Percentiles rank a stretch among this genome's conserved stretches.
These are phyloP conservation scores for Colletotrichum melonis DNA, from an alignment of 2,329 filamentous ascomycete species.

Conservation along the genomic window DNA sequence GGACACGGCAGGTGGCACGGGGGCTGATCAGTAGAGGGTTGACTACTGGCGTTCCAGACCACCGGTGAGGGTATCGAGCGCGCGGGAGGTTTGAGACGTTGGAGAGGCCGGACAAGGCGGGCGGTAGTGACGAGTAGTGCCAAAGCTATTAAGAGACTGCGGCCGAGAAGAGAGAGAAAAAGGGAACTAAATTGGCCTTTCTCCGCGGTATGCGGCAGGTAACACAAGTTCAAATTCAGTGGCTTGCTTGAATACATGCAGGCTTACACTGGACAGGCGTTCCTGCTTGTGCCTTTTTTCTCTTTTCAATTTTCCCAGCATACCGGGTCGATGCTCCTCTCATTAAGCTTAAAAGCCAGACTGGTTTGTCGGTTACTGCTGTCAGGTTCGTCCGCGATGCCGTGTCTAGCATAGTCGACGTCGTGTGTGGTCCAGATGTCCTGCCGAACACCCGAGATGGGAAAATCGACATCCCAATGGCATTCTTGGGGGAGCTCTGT, in stretches of 20 bases:
- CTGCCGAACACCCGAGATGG: slow-evolving; percentile 30
- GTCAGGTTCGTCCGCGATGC: slow-evolving; percentile 16
- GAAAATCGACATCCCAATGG: background rate
- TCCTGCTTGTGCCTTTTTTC: background rate
- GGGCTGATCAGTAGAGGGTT: slow-evolving; percentile 11
- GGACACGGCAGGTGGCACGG: slow-evolving; percentile 2
- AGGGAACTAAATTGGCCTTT: background rate
- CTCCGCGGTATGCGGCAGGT: slow-evolving; percentile 15
- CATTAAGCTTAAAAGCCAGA: slow-evolving; percentile 34
- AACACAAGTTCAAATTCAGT: background rate
- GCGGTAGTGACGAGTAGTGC: background rate
- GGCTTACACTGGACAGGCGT: background rate
- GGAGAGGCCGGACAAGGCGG: background rate
- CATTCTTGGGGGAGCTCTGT: background rate
- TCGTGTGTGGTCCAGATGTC: slow-evolving; percentile 18
- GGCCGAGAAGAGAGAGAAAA: background rate
- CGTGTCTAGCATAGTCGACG: slow-evolving; percentile 16
- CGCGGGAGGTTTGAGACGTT: slow-evolving; percentile 14
- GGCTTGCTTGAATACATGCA: background rate
- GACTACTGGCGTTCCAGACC: slow-evolving; percentile 19
- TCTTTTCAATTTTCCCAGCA: background rate
- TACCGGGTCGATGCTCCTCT: background rate
- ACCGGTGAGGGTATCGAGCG: background rate
- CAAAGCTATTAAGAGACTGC: background rate
- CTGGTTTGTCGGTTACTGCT: background rate